Evolutionary conservation across 192 early-diverging fungal species (phyloP), one percentile per base, ranked within the genome.

Genomic region (Podila verticillata): DNA sequence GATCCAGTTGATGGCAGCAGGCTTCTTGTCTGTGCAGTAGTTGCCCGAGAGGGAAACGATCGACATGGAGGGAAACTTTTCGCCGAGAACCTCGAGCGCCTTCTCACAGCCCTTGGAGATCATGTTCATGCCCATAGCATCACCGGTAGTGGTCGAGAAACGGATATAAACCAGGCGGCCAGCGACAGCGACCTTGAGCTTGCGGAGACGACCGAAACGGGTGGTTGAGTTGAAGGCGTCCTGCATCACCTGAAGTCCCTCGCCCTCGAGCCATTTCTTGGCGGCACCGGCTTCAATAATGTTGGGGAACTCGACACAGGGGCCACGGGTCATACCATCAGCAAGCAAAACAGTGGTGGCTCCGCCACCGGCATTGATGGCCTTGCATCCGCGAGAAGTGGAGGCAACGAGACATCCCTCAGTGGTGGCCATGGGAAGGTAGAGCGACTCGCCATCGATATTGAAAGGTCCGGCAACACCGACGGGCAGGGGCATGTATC

Each of bases 41-140:
- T 98, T 98, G 70, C 96, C 96, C 26, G 90, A 92, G 44, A 98
- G 75, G 7, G 96, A 89, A 28, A 97, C 87, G 24, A 98, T 88
- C 63, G 88, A 84, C 90, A 95, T 94, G 48, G 89, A 87, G 12
- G 88, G 87, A 83, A 93, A 97, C 28, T 75, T 68, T 54, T 90
- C 85, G 13, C 71, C 61, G 44, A 95, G 84, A 0, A 87, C 72
- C 29, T 87, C 83, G 67, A 98, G 80, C 1, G 96, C 86, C 83
- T 92, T 89, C 85, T 98, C 96, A 67, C 93, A 94, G 32, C 95
- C 95, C 81, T 97, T 97, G 26, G 96, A 97, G 54, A 97, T 96
- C 96, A 98, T 97, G 82, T 97, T 97, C 96, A 97, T 97, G 28
- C 96, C 96, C 96, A 98, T 98, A 6, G 96, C 96, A 83, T 98